phyloP scores from a whole-genome alignment of 768 basidiomycete species.

The Hericium erinaceus region DNA sequence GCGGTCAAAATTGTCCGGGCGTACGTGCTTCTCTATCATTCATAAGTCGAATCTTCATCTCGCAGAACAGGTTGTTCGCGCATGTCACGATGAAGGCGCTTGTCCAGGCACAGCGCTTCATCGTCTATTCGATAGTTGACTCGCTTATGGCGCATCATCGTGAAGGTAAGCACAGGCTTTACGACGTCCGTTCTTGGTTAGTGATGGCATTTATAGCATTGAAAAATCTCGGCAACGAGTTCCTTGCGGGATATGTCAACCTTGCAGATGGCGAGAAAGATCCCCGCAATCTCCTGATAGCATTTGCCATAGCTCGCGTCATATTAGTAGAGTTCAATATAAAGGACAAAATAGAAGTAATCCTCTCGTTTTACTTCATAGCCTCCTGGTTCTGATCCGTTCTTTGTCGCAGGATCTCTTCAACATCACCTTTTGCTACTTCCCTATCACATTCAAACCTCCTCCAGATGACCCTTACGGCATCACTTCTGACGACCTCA shows the following conservation, averaged over 20 bases:
- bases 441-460: conserved; percentile 93
- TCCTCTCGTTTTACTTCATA: conserved; percentile 13
- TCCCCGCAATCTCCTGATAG: conserved; percentile 84
- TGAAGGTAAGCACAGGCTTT: conserved; percentile 26
- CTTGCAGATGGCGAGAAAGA: conserved; percentile 97
- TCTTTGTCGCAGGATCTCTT: conserved; percentile 61
- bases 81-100: conserved; percentile 78
- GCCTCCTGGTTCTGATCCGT: neutral
- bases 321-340: conserved; percentile 86
- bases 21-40: conserved; percentile 34
- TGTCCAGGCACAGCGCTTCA: conserved; percentile 73
- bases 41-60: neutral
- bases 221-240: conserved; percentile 60
- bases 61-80: conserved; percentile 49
- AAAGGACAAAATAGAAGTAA: conserved; percentile 64
- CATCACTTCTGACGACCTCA: conserved; percentile 83
- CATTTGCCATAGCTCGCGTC: conserved; percentile 82
- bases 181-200: neutral
- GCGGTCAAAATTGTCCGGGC: conserved; percentile 46
- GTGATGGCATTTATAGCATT: conserved; percentile 37
- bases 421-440: conserved; percentile 96
- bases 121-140: conserved; percentile 77
- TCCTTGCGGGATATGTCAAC: conserved; percentile 64
- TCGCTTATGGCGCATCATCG: conserved; percentile 63
- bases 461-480: conserved; percentile 92